Conservation (phyloP, 495 filamentous ascomycete species). For the Lepidopterella palustris region DNA sequence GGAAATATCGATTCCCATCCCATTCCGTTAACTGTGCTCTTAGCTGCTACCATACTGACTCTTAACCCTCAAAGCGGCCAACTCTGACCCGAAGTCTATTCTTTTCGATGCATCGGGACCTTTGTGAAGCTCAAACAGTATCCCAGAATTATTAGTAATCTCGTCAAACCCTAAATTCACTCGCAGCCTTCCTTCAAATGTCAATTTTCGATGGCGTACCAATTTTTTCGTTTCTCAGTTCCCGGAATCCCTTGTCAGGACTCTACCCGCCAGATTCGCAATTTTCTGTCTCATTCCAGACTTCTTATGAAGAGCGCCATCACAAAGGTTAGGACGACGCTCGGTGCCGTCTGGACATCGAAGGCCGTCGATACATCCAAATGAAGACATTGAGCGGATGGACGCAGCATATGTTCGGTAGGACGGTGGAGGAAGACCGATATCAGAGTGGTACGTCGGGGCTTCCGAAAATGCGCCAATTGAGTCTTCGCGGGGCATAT, state of each 20-base stretch:
- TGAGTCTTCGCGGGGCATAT: constrained; percentile 13
- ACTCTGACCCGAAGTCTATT: too few relatives aligned
- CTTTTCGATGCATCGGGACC: too few relatives aligned
- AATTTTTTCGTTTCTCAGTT: background rate
- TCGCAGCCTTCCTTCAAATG: too few relatives aligned
- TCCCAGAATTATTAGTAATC: too few relatives aligned
- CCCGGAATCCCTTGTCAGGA: background rate
- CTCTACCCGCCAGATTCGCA: background rate
- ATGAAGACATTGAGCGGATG: constrained; percentile 20
- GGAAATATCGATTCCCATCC: too few relatives aligned
- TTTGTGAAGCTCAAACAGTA: too few relatives aligned
- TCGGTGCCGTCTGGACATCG: background rate
- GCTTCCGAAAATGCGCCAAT: constrained; percentile 23
- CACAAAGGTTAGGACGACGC: background rate
- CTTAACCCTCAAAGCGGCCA: too few relatives aligned
- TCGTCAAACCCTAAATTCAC: too few relatives aligned
- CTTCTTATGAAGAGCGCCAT: too few relatives aligned
- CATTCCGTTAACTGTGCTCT: too few relatives aligned
- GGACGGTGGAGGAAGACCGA: constrained; percentile 18
- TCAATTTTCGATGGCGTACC: background rate
- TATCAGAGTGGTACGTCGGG: constrained; percentile 13
- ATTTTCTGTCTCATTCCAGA: background rate
- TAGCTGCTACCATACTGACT: too few relatives aligned
- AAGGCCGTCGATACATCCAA: constrained; percentile 20
- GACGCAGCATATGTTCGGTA: constrained; percentile 23